Evolutionary conservation across 306 rosid species (phyloP).

Genomic region (Medicago lupulina): DNA sequence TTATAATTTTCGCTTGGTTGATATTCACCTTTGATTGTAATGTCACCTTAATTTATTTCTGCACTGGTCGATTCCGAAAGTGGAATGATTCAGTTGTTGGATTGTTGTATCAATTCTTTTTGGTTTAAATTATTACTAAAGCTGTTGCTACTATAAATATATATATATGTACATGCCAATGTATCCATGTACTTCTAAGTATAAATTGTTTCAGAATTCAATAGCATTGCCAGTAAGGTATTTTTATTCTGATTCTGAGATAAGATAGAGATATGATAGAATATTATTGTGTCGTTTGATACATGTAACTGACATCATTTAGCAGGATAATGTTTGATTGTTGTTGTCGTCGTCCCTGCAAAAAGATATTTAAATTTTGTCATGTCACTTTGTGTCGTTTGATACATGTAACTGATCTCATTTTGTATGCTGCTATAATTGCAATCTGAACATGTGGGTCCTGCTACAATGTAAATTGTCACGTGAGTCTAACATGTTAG

Average conservation of each 20-base stretch:
- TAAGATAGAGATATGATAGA: too few relatives aligned
- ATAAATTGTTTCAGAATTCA: conserved; percentile 40
- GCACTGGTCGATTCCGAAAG: conserved; percentile 48
- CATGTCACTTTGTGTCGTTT: too few relatives aligned
- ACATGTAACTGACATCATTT: too few relatives aligned
- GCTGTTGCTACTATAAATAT: conserved; percentile 49
- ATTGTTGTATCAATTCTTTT: conserved; percentile 62
- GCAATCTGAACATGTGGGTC: too few relatives aligned
- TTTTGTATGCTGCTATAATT: background rate
- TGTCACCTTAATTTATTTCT: conserved; percentile 50
- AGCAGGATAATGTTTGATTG: too few relatives aligned
- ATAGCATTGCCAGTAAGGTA: conserved; percentile 9
- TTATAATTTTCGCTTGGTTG: conserved; percentile 42
- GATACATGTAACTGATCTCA: too few relatives aligned
- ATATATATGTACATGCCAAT: conserved; percentile 30
- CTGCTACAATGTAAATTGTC: too few relatives aligned
- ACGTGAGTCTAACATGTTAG: too few relatives aligned
- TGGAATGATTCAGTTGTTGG: conserved; percentile 81
- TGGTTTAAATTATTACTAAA: conserved; percentile 57
- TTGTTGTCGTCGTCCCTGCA: too few relatives aligned
- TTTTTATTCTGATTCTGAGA: background rate
- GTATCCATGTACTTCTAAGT: conserved; percentile 38
- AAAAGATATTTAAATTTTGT: background rate
- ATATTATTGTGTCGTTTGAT: too few relatives aligned
- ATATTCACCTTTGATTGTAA: conserved; percentile 52